Conservation (phyloP, 208 protist species). For the Vickermania ingenoplastis region DNA sequence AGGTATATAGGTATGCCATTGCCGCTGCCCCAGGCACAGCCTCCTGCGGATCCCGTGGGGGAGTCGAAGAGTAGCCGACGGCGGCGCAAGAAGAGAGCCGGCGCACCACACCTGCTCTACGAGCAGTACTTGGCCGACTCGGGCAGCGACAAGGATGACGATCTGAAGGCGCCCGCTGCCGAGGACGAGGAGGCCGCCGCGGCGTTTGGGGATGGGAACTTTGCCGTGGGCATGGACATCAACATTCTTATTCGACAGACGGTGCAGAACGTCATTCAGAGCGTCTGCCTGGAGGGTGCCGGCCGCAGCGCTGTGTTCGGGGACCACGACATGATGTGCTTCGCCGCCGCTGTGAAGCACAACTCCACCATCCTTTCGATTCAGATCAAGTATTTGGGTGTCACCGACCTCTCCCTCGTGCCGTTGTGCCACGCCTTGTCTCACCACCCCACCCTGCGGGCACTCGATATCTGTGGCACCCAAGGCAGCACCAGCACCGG, state of each 20-base stretch:
- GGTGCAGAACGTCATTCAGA: slow-evolving; percentile 63
- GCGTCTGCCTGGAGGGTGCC: slow-evolving; percentile 58
- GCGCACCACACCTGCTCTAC: no score
- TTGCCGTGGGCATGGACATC: slow-evolving; percentile 57
- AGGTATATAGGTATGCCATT: neutral
- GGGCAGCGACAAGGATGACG: slow-evolving; percentile 31
- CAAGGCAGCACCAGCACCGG: slow-evolving; percentile 44
- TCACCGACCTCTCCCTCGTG: slow-evolving; percentile 64
- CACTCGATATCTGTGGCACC: slow-evolving; percentile 67
- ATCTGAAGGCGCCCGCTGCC: slow-evolving; percentile 18
- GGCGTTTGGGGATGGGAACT: no score
- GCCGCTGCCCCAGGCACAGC: neutral
- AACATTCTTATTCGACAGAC: slow-evolving; percentile 79
- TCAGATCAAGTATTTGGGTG: slow-evolving; percentile 70
- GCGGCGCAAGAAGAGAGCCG: slow-evolving; percentile 20
- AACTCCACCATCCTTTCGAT: slow-evolving; percentile 78
- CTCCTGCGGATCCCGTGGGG: neutral
- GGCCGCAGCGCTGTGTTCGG: slow-evolving; percentile 45
- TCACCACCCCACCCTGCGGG: slow-evolving; percentile 40
- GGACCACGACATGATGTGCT: slow-evolving; percentile 64
- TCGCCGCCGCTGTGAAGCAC: slow-evolving; percentile 63
- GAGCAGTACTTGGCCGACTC: slow-evolving; percentile 70
- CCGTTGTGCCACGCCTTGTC: slow-evolving; percentile 57
- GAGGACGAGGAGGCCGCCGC: slow-evolving; percentile 35
- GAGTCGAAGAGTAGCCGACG: slow-evolving; percentile 9